Percentiles rank a stretch among this genome's conserved stretches.
phyloP scores from a whole-genome alignment of 2,329 filamentous ascomycete genomes.

The Clonostachys chloroleuca region DNA sequence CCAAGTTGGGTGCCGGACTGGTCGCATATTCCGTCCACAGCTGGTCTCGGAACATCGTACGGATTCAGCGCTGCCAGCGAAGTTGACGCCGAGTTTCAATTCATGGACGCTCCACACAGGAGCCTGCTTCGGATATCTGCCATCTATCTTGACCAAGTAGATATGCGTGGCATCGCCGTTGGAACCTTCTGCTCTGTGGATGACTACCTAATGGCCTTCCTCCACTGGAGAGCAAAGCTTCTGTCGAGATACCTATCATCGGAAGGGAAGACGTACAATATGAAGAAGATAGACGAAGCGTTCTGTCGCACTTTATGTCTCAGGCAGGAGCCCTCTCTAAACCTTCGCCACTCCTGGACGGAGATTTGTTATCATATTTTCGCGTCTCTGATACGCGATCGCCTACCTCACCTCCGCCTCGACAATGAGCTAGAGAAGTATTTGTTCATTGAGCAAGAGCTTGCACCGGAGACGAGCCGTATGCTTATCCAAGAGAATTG shows the following conservation, averaged over 20 bases:
- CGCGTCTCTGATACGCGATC: neutral
- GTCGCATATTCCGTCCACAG: neutral
- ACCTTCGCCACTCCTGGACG: neutral
- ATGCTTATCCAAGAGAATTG: neutral
- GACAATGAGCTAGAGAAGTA: neutral
- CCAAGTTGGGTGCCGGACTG: neutral
- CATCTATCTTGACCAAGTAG: neutral
- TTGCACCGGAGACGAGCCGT: neutral
- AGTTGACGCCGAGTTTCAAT: neutral
- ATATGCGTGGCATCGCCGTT: neutral
- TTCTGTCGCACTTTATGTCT: neutral
- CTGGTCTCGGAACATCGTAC: neutral
- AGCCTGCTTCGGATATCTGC: neutral
- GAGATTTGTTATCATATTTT: neutral
- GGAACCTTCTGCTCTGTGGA: neutral
- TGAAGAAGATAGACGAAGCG: neutral
- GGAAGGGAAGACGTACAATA: neutral
- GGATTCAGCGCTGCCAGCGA: neutral
- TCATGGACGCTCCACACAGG: neutral
- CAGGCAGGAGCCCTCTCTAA: neutral
- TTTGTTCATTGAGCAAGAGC: neutral
- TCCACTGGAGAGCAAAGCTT: neutral
- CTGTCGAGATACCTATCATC: neutral
- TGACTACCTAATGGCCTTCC: neutral
- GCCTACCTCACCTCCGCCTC: neutral